Conservation (phyloP, 768 basidiomycete genomes). For the Kwoniella mangroviensis region DNA sequence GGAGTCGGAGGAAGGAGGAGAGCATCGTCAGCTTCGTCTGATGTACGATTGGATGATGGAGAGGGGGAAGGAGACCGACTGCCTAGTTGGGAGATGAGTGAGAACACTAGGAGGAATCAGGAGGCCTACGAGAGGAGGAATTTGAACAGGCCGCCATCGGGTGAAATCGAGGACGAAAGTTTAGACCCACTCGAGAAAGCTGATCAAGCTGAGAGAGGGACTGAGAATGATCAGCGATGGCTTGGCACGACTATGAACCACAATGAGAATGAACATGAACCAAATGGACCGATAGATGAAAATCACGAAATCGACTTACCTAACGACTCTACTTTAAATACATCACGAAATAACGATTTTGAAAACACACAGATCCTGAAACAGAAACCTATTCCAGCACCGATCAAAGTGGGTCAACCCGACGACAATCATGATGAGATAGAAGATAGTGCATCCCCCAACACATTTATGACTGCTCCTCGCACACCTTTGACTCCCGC, state of each 20-base stretch:
- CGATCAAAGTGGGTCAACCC: neutral
- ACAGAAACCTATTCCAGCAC: neutral
- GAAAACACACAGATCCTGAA: neutral
- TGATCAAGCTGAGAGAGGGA: neutral
- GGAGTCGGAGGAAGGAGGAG: conserved; percentile 2
- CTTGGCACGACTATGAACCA: no score
- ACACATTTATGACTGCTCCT: conserved; percentile 6
- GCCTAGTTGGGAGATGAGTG: conserved; percentile 32
- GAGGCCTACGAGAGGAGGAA: conserved; percentile 26
- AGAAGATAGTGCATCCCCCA: neutral
- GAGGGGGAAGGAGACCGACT: neutral
- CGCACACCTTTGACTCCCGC: neutral
- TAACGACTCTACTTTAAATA: no score
- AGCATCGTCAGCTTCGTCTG: no score
- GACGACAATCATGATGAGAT: no score
- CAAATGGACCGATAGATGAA: no score
- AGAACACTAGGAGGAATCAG: conserved; percentile 16
- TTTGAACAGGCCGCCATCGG: conserved; percentile 2
- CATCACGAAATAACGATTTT: no score
- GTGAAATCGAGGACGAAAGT: neutral
- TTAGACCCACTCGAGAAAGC: neutral
- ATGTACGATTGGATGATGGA: neutral
- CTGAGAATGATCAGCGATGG: neutral
- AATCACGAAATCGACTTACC: no score
- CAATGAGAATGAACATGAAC: no score